Percentiles rank a stretch among this genome's conserved stretches.
phyloP scores from a whole-genome alignment of 2,329 filamentous ascomycete genomes.

The Penicillium polonicum region DNA sequence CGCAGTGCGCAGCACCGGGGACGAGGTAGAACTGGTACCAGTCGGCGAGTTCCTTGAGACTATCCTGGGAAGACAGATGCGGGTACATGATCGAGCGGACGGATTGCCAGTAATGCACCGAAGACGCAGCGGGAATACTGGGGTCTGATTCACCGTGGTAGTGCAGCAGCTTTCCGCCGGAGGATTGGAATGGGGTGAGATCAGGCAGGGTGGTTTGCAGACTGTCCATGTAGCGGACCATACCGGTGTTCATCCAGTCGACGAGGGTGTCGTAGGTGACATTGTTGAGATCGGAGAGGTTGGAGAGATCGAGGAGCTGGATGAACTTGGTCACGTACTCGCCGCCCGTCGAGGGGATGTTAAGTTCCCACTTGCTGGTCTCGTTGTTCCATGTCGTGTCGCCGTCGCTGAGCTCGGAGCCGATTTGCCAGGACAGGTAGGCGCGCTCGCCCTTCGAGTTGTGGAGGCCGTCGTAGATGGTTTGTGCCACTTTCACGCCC shows the following conservation, averaged over 20 bases:
- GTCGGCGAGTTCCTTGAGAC: conserved; percentile 45
- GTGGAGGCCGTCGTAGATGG: conserved; percentile 42
- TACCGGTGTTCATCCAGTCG: conserved; percentile 54
- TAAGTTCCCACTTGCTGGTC: conserved; percentile 31
- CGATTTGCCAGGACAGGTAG: conserved; percentile 39
- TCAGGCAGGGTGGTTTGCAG: conserved; percentile 57
- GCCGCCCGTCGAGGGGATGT: conserved; percentile 37
- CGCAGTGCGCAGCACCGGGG: conserved; percentile 55
- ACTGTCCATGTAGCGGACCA: conserved; percentile 50
- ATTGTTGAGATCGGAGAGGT: conserved; percentile 45
- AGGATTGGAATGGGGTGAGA: conserved; percentile 49
- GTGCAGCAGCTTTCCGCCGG: conserved; percentile 58
- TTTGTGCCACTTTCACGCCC: conserved; percentile 35
- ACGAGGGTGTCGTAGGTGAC: conserved; percentile 58
- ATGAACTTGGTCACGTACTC: conserved; percentile 39
- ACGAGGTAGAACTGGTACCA: conserved; percentile 58
- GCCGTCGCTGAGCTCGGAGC: conserved; percentile 28
- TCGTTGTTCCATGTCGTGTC: conserved; percentile 26
- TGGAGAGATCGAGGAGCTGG: conserved; percentile 33
- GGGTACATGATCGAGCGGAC: conserved; percentile 54
- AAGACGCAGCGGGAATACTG: conserved; percentile 54
- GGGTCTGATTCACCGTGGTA: conserved; percentile 59
- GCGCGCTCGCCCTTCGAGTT: conserved; percentile 41
- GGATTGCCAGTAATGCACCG: conserved; percentile 56
- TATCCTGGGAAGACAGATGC: conserved; percentile 38